Percentiles rank a stretch among this genome's conserved stretches.
Evolutionary conservation across 2,329 filamentous ascomycete genomes (phyloP).

Genomic region (Byssothecium circinans): DNA sequence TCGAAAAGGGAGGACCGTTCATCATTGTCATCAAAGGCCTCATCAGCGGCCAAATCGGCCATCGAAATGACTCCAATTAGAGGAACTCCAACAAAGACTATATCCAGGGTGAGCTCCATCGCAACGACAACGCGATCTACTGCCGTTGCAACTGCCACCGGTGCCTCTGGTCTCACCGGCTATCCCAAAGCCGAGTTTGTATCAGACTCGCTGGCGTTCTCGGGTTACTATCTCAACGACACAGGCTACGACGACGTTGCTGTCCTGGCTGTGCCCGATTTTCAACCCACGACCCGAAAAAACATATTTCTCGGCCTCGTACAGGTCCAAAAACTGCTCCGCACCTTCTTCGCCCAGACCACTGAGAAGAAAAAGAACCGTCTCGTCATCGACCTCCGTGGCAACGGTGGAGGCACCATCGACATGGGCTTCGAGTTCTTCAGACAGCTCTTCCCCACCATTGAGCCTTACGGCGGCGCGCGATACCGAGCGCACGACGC

Average conservation of each 20-base stretch:
- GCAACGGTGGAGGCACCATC: slow-evolving; percentile 58
- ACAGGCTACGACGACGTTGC: slow-evolving; percentile 44
- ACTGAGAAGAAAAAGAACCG: slow-evolving; percentile 54
- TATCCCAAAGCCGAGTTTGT: slow-evolving; percentile 40
- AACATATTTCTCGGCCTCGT: slow-evolving; percentile 5
- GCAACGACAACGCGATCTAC: slow-evolving; percentile 1
- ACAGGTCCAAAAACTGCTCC: slow-evolving; percentile 34
- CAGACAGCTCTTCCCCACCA: slow-evolving; percentile 52
- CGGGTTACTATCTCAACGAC: slow-evolving; percentile 47
- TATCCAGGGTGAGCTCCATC: slow-evolving; percentile 1
- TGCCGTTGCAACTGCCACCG: not conserved
- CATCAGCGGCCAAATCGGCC: too few relatives aligned
- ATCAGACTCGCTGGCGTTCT: slow-evolving; percentile 23
- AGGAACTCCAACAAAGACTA: too few relatives aligned
- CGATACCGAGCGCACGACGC: slow-evolving; percentile 49
- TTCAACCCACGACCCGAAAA: slow-evolving; percentile 18
- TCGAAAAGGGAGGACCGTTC: not conserved
- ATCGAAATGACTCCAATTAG: too few relatives aligned
- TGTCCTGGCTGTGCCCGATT: slow-evolving; percentile 43
- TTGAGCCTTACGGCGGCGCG: slow-evolving; percentile 44
- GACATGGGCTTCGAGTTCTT: slow-evolving; percentile 46
- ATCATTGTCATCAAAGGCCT: not conserved
- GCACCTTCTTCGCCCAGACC: slow-evolving; percentile 48
- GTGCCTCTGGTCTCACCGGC: slow-evolving; percentile 21
- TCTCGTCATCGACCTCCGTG: slow-evolving; percentile 62